Conservation (phyloP, 257 asterid genomes). For the Thymus quinquecostatus region DNA sequence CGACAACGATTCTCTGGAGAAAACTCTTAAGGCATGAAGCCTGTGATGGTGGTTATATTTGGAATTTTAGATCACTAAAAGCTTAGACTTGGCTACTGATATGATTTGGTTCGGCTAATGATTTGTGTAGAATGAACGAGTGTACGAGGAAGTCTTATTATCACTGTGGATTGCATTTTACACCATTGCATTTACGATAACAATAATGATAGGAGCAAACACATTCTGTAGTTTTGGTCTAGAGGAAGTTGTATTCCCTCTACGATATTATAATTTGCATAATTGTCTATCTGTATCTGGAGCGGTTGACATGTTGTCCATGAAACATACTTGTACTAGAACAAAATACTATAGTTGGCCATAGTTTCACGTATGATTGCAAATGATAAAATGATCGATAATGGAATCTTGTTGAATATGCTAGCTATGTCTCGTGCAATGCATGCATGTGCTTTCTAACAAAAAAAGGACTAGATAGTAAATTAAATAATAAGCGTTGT, state of each 20-base stretch:
- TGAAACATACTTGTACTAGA: not conserved
- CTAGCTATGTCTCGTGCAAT: not conserved
- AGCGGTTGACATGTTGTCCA: no score
- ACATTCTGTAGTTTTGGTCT: not conserved
- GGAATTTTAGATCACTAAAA: not conserved
- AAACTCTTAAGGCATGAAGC: no score
- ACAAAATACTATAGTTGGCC: not conserved
- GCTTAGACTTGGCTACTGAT: not conserved
- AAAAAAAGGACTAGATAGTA: not conserved
- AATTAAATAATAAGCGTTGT: not conserved
- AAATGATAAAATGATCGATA: not conserved
- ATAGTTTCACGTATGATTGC: no score
- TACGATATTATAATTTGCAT: not conserved
- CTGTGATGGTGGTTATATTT: no score
- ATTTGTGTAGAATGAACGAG: not conserved
- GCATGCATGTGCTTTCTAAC: constrained; percentile 4
- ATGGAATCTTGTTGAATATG: not conserved
- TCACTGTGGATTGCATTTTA: not conserved
- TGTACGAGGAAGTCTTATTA: not conserved
- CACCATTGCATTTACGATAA: not conserved
- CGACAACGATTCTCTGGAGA: not conserved
- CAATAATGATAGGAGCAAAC: not conserved
- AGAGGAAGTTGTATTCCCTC: not conserved
- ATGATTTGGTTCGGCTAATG: not conserved
- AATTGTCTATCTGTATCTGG: not conserved